Evolutionary conservation across 495 filamentous ascomycete genomes (phyloP).

Genomic region (Wilcoxina mikolae): DNA sequence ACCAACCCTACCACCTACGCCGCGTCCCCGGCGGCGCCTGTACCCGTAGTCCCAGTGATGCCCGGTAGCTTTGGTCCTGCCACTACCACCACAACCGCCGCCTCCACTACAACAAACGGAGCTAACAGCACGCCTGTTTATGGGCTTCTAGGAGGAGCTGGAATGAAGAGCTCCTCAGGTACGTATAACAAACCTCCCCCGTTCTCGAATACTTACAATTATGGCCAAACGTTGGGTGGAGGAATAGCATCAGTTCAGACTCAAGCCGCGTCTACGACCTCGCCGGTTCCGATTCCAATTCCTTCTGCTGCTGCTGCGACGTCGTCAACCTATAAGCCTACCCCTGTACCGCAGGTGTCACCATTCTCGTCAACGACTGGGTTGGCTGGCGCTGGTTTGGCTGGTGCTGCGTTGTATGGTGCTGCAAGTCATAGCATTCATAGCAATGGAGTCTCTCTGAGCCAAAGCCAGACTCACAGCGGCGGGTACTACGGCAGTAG

Average conservation of each 20-base stretch:
- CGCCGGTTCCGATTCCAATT: neutral
- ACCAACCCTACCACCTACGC: conserved; percentile 1
- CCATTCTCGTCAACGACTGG: conserved; percentile 14
- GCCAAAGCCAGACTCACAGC: no score
- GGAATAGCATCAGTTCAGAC: conserved; percentile 1
- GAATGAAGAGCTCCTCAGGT: conserved; percentile 15
- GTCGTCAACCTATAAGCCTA: conserved; percentile 15
- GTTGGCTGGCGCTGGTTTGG: neutral
- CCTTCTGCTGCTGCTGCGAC: neutral
- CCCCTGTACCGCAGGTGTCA: conserved; percentile 16
- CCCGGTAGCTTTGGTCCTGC: neutral
- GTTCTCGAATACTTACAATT: conserved; percentile 8
- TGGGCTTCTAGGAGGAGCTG: neutral
- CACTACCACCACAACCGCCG: neutral
- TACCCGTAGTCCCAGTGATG: conserved; percentile 3
- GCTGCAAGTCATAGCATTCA: neutral
- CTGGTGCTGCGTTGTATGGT: conserved; percentile 10
- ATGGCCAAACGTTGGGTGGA: neutral
- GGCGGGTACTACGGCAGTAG: no score
- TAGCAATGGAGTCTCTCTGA: no score
- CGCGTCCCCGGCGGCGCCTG: conserved; percentile 12
- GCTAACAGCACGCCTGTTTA: neutral
- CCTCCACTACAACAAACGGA: neutral
- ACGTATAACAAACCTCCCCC: conserved; percentile 17
- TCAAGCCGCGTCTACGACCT: neutral